phyloP scores from a whole-genome alignment of 1,139 yeast species.

The Blastobotrys illinoisensis region DNA sequence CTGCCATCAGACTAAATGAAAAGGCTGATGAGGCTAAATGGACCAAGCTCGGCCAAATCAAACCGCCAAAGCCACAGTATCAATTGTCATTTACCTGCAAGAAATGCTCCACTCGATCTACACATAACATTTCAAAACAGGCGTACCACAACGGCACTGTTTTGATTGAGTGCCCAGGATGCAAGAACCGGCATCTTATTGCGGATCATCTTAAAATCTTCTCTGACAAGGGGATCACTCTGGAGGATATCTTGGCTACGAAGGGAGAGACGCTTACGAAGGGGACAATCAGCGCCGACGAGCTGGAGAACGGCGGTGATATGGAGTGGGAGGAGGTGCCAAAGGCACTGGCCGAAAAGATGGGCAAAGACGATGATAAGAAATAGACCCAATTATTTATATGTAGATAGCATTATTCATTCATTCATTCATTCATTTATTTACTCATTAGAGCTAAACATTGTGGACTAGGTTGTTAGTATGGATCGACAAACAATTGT shows the following conservation, averaged over 20 bases:
- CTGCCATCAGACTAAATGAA: not conserved
- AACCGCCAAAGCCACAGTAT: slow-evolving; percentile 52
- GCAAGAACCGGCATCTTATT: slow-evolving; percentile 80
- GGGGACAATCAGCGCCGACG: slow-evolving; percentile 22
- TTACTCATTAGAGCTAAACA: not conserved
- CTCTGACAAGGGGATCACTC: slow-evolving; percentile 63
- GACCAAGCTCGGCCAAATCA: slow-evolving; percentile 13
- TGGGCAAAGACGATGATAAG: slow-evolving; percentile 3
- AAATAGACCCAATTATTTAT: not conserved
- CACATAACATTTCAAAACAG: slow-evolving; percentile 85
- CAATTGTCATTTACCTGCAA: slow-evolving; percentile 93
- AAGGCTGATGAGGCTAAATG: slow-evolving; percentile 6
- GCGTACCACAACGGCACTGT: slow-evolving; percentile 87
- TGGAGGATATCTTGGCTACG: slow-evolving; percentile 72
- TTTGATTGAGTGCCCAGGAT: slow-evolving; percentile 85
- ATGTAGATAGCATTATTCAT: slow-evolving; percentile 2
- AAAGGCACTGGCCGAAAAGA: slow-evolving; percentile 15
- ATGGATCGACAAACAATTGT: not conserved
- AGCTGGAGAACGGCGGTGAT: slow-evolving; percentile 13
- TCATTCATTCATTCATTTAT: not conserved
- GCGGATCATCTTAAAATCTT: slow-evolving; percentile 90
- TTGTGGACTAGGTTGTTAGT: not conserved
- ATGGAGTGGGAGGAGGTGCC: slow-evolving; percentile 23
- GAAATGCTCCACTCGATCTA: slow-evolving; percentile 74
- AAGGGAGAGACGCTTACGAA: slow-evolving; percentile 71